phyloP scores from a whole-genome alignment of 108 stramenopile species.

The Schizochytrium sp. region DNA sequence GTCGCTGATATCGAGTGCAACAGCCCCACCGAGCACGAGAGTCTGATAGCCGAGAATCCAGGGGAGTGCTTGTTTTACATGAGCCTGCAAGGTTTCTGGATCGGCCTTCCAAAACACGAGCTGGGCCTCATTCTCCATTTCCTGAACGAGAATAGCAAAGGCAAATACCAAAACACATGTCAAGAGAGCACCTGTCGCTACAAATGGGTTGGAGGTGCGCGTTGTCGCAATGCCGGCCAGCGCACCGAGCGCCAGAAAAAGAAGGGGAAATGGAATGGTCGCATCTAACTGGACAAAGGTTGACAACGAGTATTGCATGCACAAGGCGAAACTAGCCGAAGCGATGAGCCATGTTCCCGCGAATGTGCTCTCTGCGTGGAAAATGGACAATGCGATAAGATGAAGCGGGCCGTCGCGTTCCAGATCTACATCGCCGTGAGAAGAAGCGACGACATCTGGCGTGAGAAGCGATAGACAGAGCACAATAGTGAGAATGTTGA shows the following conservation, averaged over 20 bases:
- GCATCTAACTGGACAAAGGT: too few species aligned
- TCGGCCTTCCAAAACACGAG: neutral
- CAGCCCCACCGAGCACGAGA: neutral
- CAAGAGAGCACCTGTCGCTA: too few species aligned
- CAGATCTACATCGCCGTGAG: neutral
- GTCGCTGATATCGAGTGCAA: neutral
- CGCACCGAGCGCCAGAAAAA: too few species aligned
- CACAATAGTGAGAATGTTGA: slow-evolving; percentile 60
- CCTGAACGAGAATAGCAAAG: neutral
- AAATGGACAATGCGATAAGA: neutral
- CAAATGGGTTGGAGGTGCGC: too few species aligned
- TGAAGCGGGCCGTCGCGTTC: neutral
- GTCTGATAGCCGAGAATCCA: neutral
- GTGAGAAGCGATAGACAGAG: slow-evolving; percentile 28
- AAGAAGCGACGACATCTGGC: neutral
- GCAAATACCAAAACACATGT: too few species aligned
- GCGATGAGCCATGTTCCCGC: neutral
- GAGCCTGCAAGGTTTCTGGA: neutral
- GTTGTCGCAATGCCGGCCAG: too few species aligned
- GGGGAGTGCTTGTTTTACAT: neutral
- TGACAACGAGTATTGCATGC: neutral
- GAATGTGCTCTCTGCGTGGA: neutral
- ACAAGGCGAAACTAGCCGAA: neutral
- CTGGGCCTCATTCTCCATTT: neutral
- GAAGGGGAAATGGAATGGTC: too few species aligned